Conservation (phyloP, 2,329 filamentous ascomycete species). For the Colletotrichum tropicale region DNA sequence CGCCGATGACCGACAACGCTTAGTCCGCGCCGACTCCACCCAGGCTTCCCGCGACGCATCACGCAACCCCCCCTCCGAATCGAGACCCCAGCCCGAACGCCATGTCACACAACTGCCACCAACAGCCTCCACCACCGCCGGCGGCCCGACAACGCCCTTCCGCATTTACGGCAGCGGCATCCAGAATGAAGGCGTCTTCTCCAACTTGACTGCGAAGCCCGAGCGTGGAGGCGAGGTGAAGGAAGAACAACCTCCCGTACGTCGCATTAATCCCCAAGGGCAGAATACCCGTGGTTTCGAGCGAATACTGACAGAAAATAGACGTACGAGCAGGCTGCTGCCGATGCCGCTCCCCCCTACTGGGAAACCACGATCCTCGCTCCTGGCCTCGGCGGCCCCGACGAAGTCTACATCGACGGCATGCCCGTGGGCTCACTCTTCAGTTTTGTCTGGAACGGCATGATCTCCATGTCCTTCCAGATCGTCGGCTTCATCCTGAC, state of each 20-base stretch:
- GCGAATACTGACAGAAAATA: constrained; percentile 48
- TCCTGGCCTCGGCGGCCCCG: constrained; percentile 84
- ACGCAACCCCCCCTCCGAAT: constrained; percentile 17
- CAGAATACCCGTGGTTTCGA: neutral
- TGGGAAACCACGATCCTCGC: constrained; percentile 99
- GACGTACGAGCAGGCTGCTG: constrained; percentile 98
- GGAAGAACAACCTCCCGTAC: constrained; percentile 91
- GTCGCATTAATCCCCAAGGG: constrained; percentile 38
- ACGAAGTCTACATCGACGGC: constrained; percentile 97
- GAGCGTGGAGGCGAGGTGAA: constrained; percentile 78
- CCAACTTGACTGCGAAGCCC: constrained; percentile 90
- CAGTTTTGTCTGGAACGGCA: constrained; percentile 88
- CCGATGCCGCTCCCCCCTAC: constrained; percentile 94
- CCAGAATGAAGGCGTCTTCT: constrained; percentile 94
- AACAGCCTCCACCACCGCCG: constrained; percentile 22
- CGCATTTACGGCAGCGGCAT: constrained; percentile 74
- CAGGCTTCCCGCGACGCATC: constrained; percentile 25
- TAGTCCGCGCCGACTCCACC: constrained; percentile 72
- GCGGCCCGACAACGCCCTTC: constrained; percentile 36
- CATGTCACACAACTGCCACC: constrained; percentile 24
- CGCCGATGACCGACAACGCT: constrained; percentile 80
- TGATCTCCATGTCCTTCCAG: constrained; percentile 98
- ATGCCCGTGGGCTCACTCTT: constrained; percentile 90
- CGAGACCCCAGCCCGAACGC: constrained; percentile 22
- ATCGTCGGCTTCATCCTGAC: constrained; percentile 97